These are phyloP conservation scores for Lagerstroemia speciosa DNA, from an alignment of 345 rosid species.

Conservation along the genomic window DNA sequence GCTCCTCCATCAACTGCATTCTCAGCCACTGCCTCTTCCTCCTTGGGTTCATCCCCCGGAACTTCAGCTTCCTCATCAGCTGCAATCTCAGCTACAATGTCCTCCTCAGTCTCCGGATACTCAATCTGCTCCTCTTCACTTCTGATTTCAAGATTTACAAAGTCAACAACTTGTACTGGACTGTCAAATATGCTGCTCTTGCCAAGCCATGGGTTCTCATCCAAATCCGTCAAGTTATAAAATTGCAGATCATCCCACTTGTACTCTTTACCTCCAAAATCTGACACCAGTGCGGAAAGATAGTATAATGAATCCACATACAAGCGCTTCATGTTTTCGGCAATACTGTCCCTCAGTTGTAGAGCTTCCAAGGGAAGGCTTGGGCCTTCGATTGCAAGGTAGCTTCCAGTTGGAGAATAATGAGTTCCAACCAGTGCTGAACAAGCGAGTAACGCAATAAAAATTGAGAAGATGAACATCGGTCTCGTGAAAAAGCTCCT, in stretches of 20 bases:
- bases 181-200: slow-evolving; percentile 1
- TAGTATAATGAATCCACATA: slow-evolving; percentile 22
- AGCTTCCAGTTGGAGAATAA: slow-evolving; percentile 22
- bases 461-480: slow-evolving; percentile 35
- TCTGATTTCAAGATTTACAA: background rate
- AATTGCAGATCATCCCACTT: slow-evolving; percentile 27
- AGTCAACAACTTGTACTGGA: background rate
- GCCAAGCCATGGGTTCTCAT: slow-evolving; percentile 22
- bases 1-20: background rate
- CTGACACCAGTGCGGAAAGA: slow-evolving; percentile 21
- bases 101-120: background rate
- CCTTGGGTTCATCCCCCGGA: slow-evolving; percentile 4
- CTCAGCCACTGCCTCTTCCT: slow-evolving; percentile 1
- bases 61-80: slow-evolving; percentile 3
- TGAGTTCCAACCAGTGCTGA: slow-evolving; percentile 21
- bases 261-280: slow-evolving; percentile 16
- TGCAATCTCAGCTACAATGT: background rate
- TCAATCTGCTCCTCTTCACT: background rate
- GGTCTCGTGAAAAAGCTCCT: slow-evolving; percentile 23
- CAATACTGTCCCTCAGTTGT: slow-evolving; percentile 25
- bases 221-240: slow-evolving; percentile 42
- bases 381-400: slow-evolving; percentile 22
- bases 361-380: slow-evolving; percentile 21
- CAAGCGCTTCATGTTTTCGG: slow-evolving; percentile 29
- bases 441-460: slow-evolving; percentile 25